phyloP scores from a whole-genome alignment of 2,329 filamentous ascomycete species.

The Dactylellina cionopaga region DNA sequence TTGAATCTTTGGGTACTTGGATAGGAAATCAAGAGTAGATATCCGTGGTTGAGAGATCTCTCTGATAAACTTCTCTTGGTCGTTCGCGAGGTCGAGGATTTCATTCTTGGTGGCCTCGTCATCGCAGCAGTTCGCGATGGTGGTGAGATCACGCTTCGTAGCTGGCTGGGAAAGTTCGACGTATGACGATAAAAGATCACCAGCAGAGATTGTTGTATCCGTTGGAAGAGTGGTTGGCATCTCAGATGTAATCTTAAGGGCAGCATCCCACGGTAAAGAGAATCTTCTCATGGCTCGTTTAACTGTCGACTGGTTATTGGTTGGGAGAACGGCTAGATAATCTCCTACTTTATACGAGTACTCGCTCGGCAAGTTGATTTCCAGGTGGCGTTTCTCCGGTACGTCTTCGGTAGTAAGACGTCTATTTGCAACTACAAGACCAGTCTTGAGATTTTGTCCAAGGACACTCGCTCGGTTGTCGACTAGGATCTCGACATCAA shows the following conservation, averaged over 20 bases:
- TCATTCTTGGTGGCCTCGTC: slow-evolving; percentile 65
- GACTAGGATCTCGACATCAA: slow-evolving; percentile 54
- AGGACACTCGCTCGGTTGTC: slow-evolving; percentile 66
- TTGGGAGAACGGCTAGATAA: slow-evolving; percentile 77
- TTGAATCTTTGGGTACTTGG: slow-evolving; percentile 69
- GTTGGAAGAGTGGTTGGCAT: slow-evolving; percentile 68
- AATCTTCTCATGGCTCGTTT: slow-evolving; percentile 73
- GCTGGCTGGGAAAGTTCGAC: slow-evolving; percentile 78
- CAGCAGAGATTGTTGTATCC: slow-evolving; percentile 69
- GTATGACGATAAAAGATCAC: slow-evolving; percentile 74
- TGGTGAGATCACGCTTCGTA: slow-evolving; percentile 71
- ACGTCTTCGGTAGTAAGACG: slow-evolving; percentile 66
- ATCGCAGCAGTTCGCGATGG: slow-evolving; percentile 65
- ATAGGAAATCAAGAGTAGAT: slow-evolving; percentile 75
- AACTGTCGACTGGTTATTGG: slow-evolving; percentile 73
- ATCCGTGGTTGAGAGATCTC: slow-evolving; percentile 69
- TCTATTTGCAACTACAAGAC: slow-evolving; percentile 67
- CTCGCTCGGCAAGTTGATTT: slow-evolving; percentile 73
- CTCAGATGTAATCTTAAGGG: slow-evolving; percentile 70
- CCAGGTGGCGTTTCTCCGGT: slow-evolving; percentile 72
- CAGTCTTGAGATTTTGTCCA: slow-evolving; percentile 72
- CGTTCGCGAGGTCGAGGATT: slow-evolving; percentile 65
- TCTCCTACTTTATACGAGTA: slow-evolving; percentile 77
- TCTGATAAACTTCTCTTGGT: slow-evolving; percentile 62
- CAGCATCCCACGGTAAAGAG: slow-evolving; percentile 74